Evolutionary conservation across 2,329 filamentous ascomycete genomes (phyloP), one percentile per base, ranked within the genome.

Genomic region (Phyllosticta paracitricarpa): DNA sequence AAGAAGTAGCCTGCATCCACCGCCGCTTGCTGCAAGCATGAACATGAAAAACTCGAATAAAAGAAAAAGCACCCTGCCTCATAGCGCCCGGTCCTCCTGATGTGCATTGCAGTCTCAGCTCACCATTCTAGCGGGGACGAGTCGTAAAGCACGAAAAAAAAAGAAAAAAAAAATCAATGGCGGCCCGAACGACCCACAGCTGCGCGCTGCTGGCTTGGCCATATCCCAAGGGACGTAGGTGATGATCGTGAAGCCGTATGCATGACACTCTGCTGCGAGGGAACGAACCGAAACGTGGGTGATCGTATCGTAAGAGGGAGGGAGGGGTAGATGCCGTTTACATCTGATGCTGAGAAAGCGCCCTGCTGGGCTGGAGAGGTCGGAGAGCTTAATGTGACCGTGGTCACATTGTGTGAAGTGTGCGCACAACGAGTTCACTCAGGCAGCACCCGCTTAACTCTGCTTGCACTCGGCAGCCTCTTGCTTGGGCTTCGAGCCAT

Each of bases 391-490:
- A 51, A 30, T 56, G 54, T 58, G 56, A 48, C 35, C 56, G 26
- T 55, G 51, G 60, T 52, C 51, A 51, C 59, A 56, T 56, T 51
- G 30, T 61, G 35, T 61, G 53, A 26, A 30, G 33, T 56, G 54
- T 51, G 22, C 55, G 30, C 28, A 28, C 52, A 51, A 35, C 53
- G 54, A 57, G 54, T 55, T 60, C 17, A 51, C 51, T 30, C 55
- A 30, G 52, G 17, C 54, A 33, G 51, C 52, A 22, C n/a, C 10
- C 61, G 33, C 68, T 70, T 72, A 76, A 65, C 74, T 76, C 68
- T 76, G 74, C 71, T 76, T 76, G 73, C 74, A 76, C 70, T 76
- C 74, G 54, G 74, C 73, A 66, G 73, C 72, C 68, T 76, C 74
- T 69, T 76, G 73, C 71, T 76, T 76, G 28, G 74, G 73, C 73